Base-by-base conservation (phyloP, 805 yeast genomes). In the Metschnikowia kofuensis region DNA sequence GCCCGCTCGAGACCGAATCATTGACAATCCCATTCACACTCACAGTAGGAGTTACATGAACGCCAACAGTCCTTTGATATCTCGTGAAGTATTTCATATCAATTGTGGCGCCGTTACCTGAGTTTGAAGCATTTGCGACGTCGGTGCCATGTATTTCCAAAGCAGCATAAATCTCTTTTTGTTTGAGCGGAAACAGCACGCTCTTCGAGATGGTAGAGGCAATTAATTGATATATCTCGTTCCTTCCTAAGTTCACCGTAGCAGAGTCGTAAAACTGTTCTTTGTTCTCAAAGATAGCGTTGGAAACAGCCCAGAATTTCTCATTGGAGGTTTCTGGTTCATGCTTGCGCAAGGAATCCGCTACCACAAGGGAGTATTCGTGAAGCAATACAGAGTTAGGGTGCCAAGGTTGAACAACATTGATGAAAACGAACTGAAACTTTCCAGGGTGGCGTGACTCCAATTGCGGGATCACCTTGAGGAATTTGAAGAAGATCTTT, bases 361-460 rank as follows among this genome's bases (percentile, higher is more conserved):
- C 87, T 30, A 84, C 83, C 0, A 84, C 90, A 27, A 89, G 64
- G 0, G 86, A 76, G 38, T 86, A 85, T 61, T 89, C 96, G 62
- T 85, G 85, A 36, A 82, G 70, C 35, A 80, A 66, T 6, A 80
- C 77, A 1, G 92, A 84, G 48, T 82, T 80, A 39, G 91, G 84
- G 64, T 89, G 96, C 96, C 96, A 89, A 55, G 95, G 94, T 70
- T 89, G 96, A n/a, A 86, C 74, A 37, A 84, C 89, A 60, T 87
- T 85, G 52, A 83, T 77, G 64, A 85, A 80, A 10, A 82, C 78
- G 52, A 87, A 76, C 55, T 80, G 79, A 57, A 84, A 79, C 51
- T 77, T 64, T 49, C 74, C 74, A 1, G 83, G 78, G 44, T 72
- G 67, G 46, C 73, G 67, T 30, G 64, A 53, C 42, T 76, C 72